A percentile compares a stretch with the other conserved stretches of the same genome.
Evolutionary conservation across 129 eudicot genomes (phyloP).

Genomic region (Kitagawia praeruptora): DNA sequence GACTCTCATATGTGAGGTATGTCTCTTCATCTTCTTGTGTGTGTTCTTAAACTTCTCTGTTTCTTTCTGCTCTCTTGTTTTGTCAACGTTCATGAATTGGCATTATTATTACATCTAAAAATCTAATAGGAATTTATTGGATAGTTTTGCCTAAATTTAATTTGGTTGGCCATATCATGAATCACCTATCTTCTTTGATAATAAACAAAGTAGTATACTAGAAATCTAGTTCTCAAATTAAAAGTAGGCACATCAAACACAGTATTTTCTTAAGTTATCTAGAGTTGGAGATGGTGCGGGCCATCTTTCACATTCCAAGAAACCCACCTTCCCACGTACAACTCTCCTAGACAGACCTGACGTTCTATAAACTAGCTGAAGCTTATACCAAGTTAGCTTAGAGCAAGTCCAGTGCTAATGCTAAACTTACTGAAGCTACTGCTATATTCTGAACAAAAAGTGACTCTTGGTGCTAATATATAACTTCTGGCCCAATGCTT

Average conservation of each 20-base stretch:
- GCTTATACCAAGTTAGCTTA: background rate
- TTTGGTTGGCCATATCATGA: background rate
- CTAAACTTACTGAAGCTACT: background rate
- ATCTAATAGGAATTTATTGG: background rate
- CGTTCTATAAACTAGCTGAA: background rate
- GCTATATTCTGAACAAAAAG: background rate
- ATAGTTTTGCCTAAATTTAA: background rate
- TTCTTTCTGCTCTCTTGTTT: background rate
- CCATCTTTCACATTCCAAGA: too few species aligned
- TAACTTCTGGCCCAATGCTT: background rate
- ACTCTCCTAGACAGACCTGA: too few species aligned
- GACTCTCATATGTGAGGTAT: slow-evolving; percentile 90
- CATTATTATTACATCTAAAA: background rate
- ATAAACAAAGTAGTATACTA: background rate
- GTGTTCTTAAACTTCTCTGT: background rate
- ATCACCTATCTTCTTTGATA: background rate
- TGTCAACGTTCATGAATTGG: background rate
- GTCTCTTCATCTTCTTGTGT: slow-evolving; percentile 5
- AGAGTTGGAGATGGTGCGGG: background rate
- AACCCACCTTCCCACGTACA: too few species aligned
- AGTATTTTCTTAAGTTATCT: background rate
- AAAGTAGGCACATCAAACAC: background rate
- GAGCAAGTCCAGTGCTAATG: too few species aligned
- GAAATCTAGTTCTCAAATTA: background rate
- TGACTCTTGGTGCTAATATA: background rate